Conservation (phyloP, 2,329 filamentous ascomycete species). For the Neoarthrinium moseri region DNA sequence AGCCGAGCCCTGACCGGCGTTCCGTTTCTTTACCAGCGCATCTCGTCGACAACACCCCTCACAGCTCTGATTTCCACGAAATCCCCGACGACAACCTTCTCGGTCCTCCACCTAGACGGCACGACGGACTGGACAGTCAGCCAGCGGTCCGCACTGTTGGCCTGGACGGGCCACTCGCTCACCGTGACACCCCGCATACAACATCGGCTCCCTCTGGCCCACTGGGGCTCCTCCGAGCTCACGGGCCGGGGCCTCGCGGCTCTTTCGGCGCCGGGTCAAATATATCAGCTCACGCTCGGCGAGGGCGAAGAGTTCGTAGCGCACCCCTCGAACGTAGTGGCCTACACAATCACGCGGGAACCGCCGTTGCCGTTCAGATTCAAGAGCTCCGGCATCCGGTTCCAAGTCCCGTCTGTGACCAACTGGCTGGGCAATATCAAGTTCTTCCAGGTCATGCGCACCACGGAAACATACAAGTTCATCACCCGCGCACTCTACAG, state of each 20-base stretch:
- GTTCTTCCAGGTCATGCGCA: slow-evolving; percentile 71
- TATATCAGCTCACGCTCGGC: slow-evolving; percentile 80
- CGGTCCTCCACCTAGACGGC: slow-evolving; percentile 85
- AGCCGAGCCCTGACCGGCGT: slow-evolving; percentile 78
- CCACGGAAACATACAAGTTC: slow-evolving; percentile 71
- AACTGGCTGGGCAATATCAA: slow-evolving; percentile 66
- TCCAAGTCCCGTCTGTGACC: slow-evolving; percentile 75
- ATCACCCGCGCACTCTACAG: slow-evolving; percentile 64
- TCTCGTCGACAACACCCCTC: slow-evolving; percentile 83
- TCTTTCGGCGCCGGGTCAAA: slow-evolving; percentile 80
- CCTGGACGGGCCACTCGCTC: slow-evolving; percentile 92
- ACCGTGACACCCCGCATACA: slow-evolving; percentile 74
- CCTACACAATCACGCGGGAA: slow-evolving; percentile 75
- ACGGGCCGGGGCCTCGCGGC: slow-evolving; percentile 87
- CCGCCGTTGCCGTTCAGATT: slow-evolving; percentile 84
- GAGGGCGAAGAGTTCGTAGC: slow-evolving; percentile 87
- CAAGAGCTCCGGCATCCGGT: slow-evolving; percentile 70
- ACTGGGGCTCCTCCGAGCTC: slow-evolving; percentile 89
- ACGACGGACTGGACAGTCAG: slow-evolving; percentile 93
- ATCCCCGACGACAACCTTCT: slow-evolving; percentile 81
- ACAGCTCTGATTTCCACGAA: slow-evolving; percentile 88
- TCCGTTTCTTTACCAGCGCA: slow-evolving; percentile 91
- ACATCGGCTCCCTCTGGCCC: slow-evolving; percentile 69
- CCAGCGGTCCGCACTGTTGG: slow-evolving; percentile 84
- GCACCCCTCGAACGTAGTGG: slow-evolving; percentile 88